These are phyloP conservation scores for Pseudogymnoascus sp. DNA, from an alignment of 2,329 filamentous ascomycete species.

Conservation along the genomic window DNA sequence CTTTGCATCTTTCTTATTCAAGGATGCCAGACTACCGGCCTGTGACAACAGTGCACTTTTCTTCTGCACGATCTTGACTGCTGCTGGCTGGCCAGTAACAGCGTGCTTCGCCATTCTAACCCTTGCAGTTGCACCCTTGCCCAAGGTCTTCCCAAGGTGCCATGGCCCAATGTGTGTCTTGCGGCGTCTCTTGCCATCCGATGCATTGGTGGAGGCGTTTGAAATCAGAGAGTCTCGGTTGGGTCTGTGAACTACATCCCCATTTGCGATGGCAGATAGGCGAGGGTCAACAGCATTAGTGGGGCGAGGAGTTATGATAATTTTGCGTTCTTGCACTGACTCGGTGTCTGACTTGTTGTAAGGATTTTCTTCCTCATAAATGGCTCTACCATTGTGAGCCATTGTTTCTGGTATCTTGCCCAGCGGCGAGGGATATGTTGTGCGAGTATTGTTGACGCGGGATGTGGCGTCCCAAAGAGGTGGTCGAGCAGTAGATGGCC, in stretches of 20 bases:
- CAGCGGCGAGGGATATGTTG: not conserved
- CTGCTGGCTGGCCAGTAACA: conserved; percentile 71
- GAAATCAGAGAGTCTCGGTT: conserved; percentile 36
- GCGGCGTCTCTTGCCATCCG: conserved; percentile 24
- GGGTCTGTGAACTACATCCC: conserved; percentile 25
- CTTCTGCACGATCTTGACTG: conserved; percentile 93
- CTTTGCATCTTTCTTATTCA: conserved; percentile 65
- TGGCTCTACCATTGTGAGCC: conserved; percentile 23
- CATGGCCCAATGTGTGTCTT: conserved; percentile 86
- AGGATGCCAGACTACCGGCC: conserved; percentile 75
- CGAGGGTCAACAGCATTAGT: conserved; percentile 27
- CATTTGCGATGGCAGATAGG: conserved; percentile 30
- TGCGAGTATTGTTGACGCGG: conserved; percentile 27
- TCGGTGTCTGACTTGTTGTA: not conserved
- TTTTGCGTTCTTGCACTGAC: not conserved
- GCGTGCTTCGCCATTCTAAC: conserved; percentile 80
- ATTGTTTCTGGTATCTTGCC: conserved; percentile 17
- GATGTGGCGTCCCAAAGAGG: conserved; percentile 28
- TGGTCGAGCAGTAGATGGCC: conserved; percentile 23
- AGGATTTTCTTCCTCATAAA: not conserved
- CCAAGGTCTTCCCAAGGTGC: conserved; percentile 83
- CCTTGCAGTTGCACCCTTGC: conserved; percentile 80
- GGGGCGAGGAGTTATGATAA: conserved; percentile 18
- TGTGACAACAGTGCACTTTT: conserved; percentile 71
- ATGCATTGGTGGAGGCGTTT: conserved; percentile 31